Conservation (phyloP, 2,329 filamentous ascomycete genomes). For the Furcasterigmium sp. region DNA sequence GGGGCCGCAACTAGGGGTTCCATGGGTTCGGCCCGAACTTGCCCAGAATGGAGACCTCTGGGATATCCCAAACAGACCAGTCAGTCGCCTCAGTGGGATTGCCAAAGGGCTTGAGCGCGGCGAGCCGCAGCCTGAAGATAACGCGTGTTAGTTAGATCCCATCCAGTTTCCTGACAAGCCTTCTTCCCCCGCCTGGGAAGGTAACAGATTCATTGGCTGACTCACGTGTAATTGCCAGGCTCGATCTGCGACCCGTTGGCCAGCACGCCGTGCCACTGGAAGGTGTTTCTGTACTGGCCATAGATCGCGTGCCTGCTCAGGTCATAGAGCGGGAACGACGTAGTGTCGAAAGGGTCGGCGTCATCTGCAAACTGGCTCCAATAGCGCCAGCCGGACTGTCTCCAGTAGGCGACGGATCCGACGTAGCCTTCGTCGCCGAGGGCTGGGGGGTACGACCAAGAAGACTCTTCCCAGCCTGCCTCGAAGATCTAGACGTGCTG, state of each 20-base stretch:
- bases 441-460: constrained; percentile 4
- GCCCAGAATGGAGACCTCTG: constrained; percentile 16
- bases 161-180: too few relatives aligned
- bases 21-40: constrained; percentile 3
- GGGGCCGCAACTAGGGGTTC: too few relatives aligned
- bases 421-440: constrained; percentile 6
- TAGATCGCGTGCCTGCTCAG: constrained; percentile 22
- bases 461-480: constrained; percentile 3
- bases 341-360: constrained; percentile 26
- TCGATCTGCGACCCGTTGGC: constrained; percentile 32
- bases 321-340: constrained; percentile 28
- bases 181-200: too few relatives aligned
- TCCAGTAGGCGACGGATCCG: constrained; percentile 26
- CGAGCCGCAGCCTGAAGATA: constrained; percentile 27
- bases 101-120: constrained; percentile 32
- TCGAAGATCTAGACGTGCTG: constrained; percentile 2
- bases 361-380: constrained; percentile 23
- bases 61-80: constrained; percentile 30
- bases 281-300: constrained; percentile 14
- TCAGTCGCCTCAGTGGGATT: constrained; percentile 30
- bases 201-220: neutral
- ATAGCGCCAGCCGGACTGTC: constrained; percentile 23
- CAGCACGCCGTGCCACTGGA: constrained; percentile 35
- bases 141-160: neutral
- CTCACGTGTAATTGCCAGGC: constrained; percentile 33